Evolutionary conservation across 2,329 filamentous ascomycete genomes (phyloP).

Genomic region (Truncatella angustata): DNA sequence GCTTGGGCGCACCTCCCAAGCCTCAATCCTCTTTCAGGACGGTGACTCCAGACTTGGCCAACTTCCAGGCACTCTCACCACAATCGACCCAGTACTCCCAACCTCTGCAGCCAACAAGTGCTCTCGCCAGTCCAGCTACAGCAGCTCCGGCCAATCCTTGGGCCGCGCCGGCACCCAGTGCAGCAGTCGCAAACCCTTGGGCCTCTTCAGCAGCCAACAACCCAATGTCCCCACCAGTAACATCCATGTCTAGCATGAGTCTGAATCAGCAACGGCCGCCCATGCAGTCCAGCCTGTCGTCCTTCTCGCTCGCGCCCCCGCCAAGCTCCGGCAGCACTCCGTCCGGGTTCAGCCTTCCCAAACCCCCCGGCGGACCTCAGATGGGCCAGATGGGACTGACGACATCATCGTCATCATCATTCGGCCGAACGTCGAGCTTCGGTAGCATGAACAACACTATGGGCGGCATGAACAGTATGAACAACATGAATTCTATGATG

Average conservation of each 20-base stretch:
- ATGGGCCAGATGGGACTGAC: too few relatives aligned
- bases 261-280: slow-evolving; percentile 42
- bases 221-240: slow-evolving; percentile 28
- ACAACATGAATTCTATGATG: slow-evolving; percentile 23
- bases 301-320: slow-evolving; percentile 59
- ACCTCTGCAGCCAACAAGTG: slow-evolving; percentile 47
- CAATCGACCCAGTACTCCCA: slow-evolving; percentile 63
- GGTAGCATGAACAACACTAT: slow-evolving; percentile 17
- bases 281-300: slow-evolving; percentile 36
- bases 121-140: slow-evolving; percentile 26
- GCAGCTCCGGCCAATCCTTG: slow-evolving; percentile 52
- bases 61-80: slow-evolving; percentile 55
- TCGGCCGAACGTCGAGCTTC: slow-evolving; percentile 14
- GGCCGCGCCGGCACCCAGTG: slow-evolving; percentile 33
- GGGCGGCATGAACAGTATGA: slow-evolving; percentile 16
- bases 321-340: slow-evolving; percentile 33
- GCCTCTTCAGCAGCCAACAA: slow-evolving; percentile 31
- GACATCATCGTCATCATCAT: too few relatives aligned
- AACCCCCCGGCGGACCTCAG: slow-evolving; percentile 38
- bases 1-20: slow-evolving; percentile 29
- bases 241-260: slow-evolving; percentile 47
- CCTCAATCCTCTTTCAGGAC: slow-evolving; percentile 49
- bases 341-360: slow-evolving; percentile 46
- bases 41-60: slow-evolving; percentile 56
- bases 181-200: slow-evolving; percentile 48